Base-by-base conservation (phyloP, 1,284 basidiomycete species). In the Crucibulum cyathiforme region DNA sequence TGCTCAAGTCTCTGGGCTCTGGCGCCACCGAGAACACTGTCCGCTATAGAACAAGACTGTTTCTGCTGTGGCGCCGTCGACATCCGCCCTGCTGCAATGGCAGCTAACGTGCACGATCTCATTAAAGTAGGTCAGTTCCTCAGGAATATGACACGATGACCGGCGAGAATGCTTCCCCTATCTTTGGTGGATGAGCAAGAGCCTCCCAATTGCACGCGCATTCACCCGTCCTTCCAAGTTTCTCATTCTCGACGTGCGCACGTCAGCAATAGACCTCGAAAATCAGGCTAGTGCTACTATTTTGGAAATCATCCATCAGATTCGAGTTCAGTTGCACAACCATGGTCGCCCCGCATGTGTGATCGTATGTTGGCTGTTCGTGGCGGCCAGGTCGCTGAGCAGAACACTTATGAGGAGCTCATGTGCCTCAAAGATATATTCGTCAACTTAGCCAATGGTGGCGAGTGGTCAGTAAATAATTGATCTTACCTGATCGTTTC, bases 201-300 rank as follows among this genome's bases (percentile, higher is more conserved):
- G 97, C 4, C 76, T 99, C 7, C 92, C 93, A 69, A 95, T 98
- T 65, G 97, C 97, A 0, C 86, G 97, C 2, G 95, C 96, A 0
- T 83, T 98, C 13, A 89, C 91, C 8, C 80, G 88, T 10, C 82
- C 85, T 0, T 82, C 90, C 0, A 84, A 81, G 39, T 85, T 98
- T n/a, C 81, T 98, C 37, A 89, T 98, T 52, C 81, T 98, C 51
- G 97, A 98, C 76, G 97, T 98, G 75, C 96, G 94, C 72, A 99
- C 97, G 8, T 91, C 88, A 46, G 94, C 96, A 7, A 81, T 98
- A 58, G 97, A 98, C 73, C 79, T 85, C 1, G 87, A 88, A 63
- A 96, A 95, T n/a, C n/a, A n/a, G n/a, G n/a, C 74, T 90, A n/a
- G n/a, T n/a, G n/a, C n/a, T n/a, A n/a, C n/a, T n/a, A n/a, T n/a